Conservation (phyloP, 371 early-diverging fungal species). For the Apophysomyces sp. region DNA sequence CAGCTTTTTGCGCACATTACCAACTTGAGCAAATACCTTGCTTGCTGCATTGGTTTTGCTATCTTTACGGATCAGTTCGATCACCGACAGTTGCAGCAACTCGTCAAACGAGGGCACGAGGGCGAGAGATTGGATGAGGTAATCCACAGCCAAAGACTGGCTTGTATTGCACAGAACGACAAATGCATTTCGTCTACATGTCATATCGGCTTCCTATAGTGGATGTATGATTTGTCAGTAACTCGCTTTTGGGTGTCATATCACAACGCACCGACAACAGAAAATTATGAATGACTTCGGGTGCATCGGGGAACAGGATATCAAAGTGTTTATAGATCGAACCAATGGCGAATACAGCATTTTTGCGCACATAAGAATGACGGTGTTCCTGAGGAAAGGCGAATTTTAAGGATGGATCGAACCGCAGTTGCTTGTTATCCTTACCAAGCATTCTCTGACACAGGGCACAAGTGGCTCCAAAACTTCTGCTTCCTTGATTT, state of each 20-base stretch:
- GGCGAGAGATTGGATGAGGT: constrained; percentile 70
- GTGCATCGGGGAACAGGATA: constrained; percentile 94
- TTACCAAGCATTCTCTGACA: constrained; percentile 84
- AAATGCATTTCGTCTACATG: constrained; percentile 94
- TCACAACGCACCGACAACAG: constrained; percentile 55
- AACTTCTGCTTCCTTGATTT: constrained; percentile 91
- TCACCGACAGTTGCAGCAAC: constrained; percentile 87
- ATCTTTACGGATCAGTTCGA: constrained; percentile 95
- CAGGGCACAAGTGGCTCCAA: constrained; percentile 94
- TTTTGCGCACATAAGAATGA: constrained; percentile 96
- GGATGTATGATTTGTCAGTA: background rate
- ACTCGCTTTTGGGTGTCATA: background rate
- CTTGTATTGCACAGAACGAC: constrained; percentile 83
- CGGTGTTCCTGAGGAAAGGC: constrained; percentile 76
- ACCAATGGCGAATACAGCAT: constrained; percentile 93
- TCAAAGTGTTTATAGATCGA: constrained; percentile 87
- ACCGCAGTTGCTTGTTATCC: constrained; percentile 5
- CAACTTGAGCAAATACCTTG: constrained; percentile 54
- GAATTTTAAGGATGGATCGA: background rate
- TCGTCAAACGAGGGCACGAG: constrained; percentile 86
- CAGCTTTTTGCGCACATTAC: background rate
- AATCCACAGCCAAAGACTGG: constrained; percentile 80
- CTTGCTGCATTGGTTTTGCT: constrained; percentile 74
- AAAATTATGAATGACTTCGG: constrained; percentile 84
- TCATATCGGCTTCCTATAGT: constrained; percentile 84